Evolutionary conservation across 495 filamentous ascomycete genomes (phyloP).

Genomic region (Trichoderma reesei): DNA sequence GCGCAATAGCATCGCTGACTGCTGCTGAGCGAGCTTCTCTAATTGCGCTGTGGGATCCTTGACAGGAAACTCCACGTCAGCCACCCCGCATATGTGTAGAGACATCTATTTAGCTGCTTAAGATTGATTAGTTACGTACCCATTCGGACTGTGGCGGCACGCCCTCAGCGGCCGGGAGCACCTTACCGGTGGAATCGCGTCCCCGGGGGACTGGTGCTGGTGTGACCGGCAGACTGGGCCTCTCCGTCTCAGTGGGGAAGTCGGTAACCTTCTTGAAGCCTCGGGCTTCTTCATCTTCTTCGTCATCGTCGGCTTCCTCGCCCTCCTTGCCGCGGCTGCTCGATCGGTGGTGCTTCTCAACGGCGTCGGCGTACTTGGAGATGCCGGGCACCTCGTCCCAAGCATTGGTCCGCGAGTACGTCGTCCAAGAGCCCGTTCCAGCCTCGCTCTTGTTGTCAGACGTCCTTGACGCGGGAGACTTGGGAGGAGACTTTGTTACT

Average conservation of each 20-base stretch:
- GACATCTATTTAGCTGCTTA: constrained; percentile 40
- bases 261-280: constrained; percentile 61
- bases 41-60: constrained; percentile 64
- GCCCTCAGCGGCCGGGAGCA: constrained; percentile 64
- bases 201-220: constrained; percentile 61
- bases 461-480: constrained; percentile 12
- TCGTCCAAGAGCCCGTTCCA: constrained; percentile 45
- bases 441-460: constrained; percentile 31
- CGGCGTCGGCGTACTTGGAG: constrained; percentile 61
- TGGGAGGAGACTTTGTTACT: constrained; percentile 22
- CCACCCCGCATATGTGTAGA: constrained; percentile 52
- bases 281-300: neutral
- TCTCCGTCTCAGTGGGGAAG: constrained; percentile 74
- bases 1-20: constrained; percentile 46
- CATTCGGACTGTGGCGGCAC: constrained; percentile 79
- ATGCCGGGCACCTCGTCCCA: constrained; percentile 86
- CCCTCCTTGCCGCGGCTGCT: constrained; percentile 45
- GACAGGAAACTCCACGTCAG: constrained; percentile 39
- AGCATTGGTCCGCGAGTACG: constrained; percentile 58
- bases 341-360: constrained; percentile 54
- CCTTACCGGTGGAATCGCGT: constrained; percentile 38
- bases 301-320: neutral
- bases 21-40: constrained; percentile 55
- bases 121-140: constrained; percentile 56
- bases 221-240: constrained; percentile 84